Evolutionary conservation across 768 basidiomycete species (phyloP), one percentile per base, ranked within the genome.

Genomic region (Suillus placidus): DNA sequence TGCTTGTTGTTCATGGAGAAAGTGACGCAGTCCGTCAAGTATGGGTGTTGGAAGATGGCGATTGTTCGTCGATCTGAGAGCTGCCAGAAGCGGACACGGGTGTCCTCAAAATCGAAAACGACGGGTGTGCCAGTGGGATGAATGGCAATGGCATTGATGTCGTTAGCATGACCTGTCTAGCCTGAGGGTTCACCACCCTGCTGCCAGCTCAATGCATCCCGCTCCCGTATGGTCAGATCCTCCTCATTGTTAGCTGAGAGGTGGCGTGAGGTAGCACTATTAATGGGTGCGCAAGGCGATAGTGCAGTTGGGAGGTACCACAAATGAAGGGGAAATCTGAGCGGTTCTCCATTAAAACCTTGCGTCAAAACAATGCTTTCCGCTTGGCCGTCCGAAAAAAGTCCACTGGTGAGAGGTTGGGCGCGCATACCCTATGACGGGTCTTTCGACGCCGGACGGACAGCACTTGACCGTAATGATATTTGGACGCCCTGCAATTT

Each of bases 261-360:
- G 12, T n/a, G 47, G n/a, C 10, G 1, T 23, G 9, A 87, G 65
- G 94, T 92, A 13, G 91, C 83, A 23, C 90, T 87, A 73, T 95
- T 94, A 70, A 91, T 78, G 3, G 91, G 91, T 12, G 83, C 76
- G 16, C 80, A 82, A 42, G 86, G 83, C 60, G 82, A 78, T 64
- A 94, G 78, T 10, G 90, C 83, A 13, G 82, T 79, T 3, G 91
- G 87, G 47, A 88, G 90, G 73, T 93, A 94, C 84, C 88, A 94
- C 38, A 95, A 72, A 64, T 94, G 91, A 18, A 95, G 83, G 4
- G 93, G 93, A 73, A 93, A 94, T 32, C 92, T 84, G 3, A 94
- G 80, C 0, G 88, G 87, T 66, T 95, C 92, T 49, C 89, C 88
- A 68, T 93, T 94, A 37, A 94, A 81, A 1, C 93, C 93, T 72